A percentile compares a stretch with the other conserved stretches of the same genome.
phyloP scores from a whole-genome alignment of 1,284 basidiomycete species.

The Leccinum pachyderme region DNA sequence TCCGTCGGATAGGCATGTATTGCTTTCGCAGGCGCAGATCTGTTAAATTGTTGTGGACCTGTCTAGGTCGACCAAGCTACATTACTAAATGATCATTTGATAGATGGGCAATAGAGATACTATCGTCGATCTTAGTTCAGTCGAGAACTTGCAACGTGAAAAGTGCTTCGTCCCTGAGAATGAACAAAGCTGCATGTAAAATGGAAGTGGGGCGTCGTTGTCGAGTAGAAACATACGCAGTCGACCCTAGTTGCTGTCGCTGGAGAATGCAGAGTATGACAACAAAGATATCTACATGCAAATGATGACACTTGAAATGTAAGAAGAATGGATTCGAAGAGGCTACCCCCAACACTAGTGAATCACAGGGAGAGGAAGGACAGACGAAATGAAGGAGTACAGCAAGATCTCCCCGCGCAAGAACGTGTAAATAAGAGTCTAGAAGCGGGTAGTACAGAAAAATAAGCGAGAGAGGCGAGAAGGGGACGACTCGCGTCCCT shows the following conservation, averaged over 20 bases:
- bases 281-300: background rate
- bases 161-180: background rate
- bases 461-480: background rate
- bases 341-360: background rate
- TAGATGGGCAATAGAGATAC: background rate
- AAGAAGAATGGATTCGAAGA: background rate
- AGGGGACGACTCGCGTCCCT: no score
- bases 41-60: background rate
- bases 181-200: background rate
- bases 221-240: background rate
- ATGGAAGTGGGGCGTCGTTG: background rate
- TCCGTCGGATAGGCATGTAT: background rate
- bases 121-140: background rate
- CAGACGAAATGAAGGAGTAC: no score
- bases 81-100: background rate
- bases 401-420: background rate
- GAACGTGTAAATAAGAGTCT: background rate
- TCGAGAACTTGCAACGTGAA: background rate
- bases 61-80: background rate
- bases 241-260: background rate
- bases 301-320: background rate
- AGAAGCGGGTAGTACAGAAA: background rate
- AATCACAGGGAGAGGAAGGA: no score
- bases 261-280: background rate
- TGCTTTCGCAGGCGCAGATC: background rate